Percentiles rank a stretch among this genome's conserved stretches.
Evolutionary conservation across 768 basidiomycete genomes (phyloP).

Genomic region (Tubosaeta sp.): DNA sequence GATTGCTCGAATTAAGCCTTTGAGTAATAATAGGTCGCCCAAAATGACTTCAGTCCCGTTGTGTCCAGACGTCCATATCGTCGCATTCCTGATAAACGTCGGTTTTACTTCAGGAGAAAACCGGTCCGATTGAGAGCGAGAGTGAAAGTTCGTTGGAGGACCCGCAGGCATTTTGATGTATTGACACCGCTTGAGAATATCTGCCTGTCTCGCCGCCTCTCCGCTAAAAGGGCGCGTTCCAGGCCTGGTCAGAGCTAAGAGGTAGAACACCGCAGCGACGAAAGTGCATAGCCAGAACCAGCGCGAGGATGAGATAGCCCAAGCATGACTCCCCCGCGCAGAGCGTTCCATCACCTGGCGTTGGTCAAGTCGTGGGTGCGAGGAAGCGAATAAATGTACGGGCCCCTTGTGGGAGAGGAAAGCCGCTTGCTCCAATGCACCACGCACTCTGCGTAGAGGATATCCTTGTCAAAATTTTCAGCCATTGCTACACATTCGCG

Average conservation of each 20-base stretch:
- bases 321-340: no score
- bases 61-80: conserved; percentile 65
- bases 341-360: no score
- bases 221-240: neutral
- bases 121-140: conserved; percentile 57
- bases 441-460: conserved; percentile 5
- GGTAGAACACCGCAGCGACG: neutral
- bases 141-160: conserved; percentile 43
- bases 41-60: conserved; percentile 42
- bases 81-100: conserved; percentile 67
- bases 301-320: no score
- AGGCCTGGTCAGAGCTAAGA: neutral
- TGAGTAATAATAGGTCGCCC: conserved; percentile 60
- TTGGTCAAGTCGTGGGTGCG: no score
- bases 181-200: conserved; percentile 42
- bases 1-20: conserved; percentile 39
- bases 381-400: no score
- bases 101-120: conserved; percentile 61
- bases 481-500: conserved; percentile 1
- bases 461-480: conserved; percentile 11
- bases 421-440: no score
- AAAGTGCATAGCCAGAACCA: no score
- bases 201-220: conserved; percentile 11
- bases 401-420: no score
- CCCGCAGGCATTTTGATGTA: conserved; percentile 39